Base-by-base conservation (phyloP, 352 stramenopile genomes). In the Phytophthora colocasiae region DNA sequence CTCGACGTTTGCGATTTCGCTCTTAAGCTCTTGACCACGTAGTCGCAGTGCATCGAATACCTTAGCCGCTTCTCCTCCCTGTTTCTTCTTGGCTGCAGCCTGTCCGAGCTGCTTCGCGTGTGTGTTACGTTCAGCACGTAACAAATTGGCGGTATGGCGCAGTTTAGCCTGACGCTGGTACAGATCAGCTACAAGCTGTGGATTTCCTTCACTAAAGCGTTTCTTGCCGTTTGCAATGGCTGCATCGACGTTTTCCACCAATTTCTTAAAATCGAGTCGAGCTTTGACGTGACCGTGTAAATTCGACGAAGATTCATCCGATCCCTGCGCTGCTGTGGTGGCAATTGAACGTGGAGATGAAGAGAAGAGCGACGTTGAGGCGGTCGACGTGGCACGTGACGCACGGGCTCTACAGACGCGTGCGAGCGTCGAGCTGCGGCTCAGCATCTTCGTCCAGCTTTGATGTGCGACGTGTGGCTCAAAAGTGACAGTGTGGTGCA, bases 251-350 rank as follows among this genome's bases (percentile, higher is more conserved):
- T 92, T 85, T 4, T 69, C 68, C 12, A 77, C 73, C 11, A 95
- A 73, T 60, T 85, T 87, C 55, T 87, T 90, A 72, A 89, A 95
- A 68, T 95, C 85, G 24, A 93, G 66, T 40, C 87, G 83, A 8
- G 85, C 82, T 63, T 92, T 80, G 38, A 95, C 64, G 62, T 90
- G 79, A 41, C 69, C 52, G 53, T 90, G 79, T 43, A 83, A 73
- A 34, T 80, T 77, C 15, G 78, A 69, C 1, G 69, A 74, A 5
- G 63, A 44, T 15, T 81, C 65, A 10, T 67, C 44, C 8, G 46
- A 39, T 26, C n/a, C 29, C 34, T 43, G n/a, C 7, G 29, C 43
- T 27, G 52, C 39, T 12, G 58, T 54, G 29, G 66, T 63, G 38
- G 52, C 32, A 9, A 73, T 57, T 12, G 52, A 54, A 2, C 65